phyloP scores from a whole-genome alignment of 257 asterid genomes.

The Capsicum pubescens region DNA sequence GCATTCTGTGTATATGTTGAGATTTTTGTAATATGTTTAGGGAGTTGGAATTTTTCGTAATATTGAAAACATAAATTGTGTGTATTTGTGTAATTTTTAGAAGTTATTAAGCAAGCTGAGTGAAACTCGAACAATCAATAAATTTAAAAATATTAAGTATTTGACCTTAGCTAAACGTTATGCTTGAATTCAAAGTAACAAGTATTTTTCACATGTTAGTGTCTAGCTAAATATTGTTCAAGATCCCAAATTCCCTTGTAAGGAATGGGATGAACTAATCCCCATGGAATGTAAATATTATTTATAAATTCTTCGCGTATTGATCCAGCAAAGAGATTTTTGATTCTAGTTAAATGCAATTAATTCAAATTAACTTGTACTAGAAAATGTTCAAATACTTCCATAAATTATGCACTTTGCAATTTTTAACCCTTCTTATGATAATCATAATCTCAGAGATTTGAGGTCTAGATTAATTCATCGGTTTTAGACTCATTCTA shows the following conservation, averaged over 20 bases:
- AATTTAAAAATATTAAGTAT: background rate
- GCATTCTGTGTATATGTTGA: too few relatives aligned
- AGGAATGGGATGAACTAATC: constrained; percentile 18
- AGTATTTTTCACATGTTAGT: background rate
- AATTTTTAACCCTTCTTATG: background rate
- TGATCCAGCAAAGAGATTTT: background rate
- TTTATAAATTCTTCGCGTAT: constrained; percentile 9
- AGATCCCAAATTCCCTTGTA: background rate
- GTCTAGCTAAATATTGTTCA: background rate
- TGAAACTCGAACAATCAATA: background rate
- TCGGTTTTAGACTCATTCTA: background rate
- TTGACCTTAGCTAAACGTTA: background rate
- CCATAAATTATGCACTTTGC: background rate
- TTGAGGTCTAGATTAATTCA: background rate
- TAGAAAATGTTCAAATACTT: background rate
- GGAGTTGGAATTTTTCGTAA: too few relatives aligned
- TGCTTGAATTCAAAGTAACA: background rate
- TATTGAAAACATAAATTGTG: too few relatives aligned
- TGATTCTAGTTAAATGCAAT: background rate
- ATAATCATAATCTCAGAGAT: background rate
- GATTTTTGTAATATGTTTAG: too few relatives aligned
- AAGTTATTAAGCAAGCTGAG: background rate
- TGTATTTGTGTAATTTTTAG: too few relatives aligned
- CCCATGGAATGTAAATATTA: background rate
- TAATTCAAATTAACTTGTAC: background rate